Evolutionary conservation across 2,329 filamentous ascomycete species (phyloP).

Genomic region (Bimuria novae-zelandiae): DNA sequence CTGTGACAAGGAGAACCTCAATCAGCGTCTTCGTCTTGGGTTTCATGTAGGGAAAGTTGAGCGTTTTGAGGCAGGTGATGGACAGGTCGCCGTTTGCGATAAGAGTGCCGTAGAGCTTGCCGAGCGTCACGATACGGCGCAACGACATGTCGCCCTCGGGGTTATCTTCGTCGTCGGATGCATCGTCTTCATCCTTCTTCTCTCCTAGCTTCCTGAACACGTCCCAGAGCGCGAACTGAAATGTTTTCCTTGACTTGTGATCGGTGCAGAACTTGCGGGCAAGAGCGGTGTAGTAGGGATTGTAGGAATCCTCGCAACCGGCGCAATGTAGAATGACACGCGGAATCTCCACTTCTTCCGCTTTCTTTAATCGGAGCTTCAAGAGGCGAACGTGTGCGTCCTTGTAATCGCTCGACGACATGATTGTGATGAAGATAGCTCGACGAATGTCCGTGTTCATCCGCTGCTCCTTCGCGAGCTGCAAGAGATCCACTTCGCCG

Average conservation of each 20-base stretch:
- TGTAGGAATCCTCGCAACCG: conserved; percentile 81
- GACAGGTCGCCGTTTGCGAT: conserved; percentile 64
- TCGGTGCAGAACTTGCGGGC: conserved; percentile 78
- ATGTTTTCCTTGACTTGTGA: conserved; percentile 76
- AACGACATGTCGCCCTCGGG: conserved; percentile 55
- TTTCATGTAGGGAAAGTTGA: conserved; percentile 80
- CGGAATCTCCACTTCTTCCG: conserved; percentile 84
- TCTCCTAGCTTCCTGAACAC: conserved; percentile 87
- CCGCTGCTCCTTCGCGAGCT: conserved; percentile 77
- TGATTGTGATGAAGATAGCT: conserved; percentile 90
- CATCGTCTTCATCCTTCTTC: conserved; percentile 65
- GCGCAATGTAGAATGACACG: conserved; percentile 86
- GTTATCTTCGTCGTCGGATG: conserved; percentile 60
- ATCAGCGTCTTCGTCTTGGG: conserved; percentile 77
- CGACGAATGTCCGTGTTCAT: conserved; percentile 86
- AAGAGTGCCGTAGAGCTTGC: conserved; percentile 67
- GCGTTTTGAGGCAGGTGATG: conserved; percentile 65
- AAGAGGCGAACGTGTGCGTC: conserved; percentile 80
- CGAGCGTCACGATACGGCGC: conserved; percentile 68
- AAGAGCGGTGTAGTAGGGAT: conserved; percentile 90
- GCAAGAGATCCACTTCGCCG: conserved; percentile 65
- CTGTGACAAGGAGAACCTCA: conserved; percentile 76
- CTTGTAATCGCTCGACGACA: conserved; percentile 81
- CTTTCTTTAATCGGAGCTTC: conserved; percentile 82
- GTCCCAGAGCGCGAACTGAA: conserved; percentile 86